A percentile compares a stretch with the other conserved stretches of the same genome.
phyloP scores from a whole-genome alignment of 176 grass and related monocot genomes.

The Rhynchospora tenuis region DNA sequence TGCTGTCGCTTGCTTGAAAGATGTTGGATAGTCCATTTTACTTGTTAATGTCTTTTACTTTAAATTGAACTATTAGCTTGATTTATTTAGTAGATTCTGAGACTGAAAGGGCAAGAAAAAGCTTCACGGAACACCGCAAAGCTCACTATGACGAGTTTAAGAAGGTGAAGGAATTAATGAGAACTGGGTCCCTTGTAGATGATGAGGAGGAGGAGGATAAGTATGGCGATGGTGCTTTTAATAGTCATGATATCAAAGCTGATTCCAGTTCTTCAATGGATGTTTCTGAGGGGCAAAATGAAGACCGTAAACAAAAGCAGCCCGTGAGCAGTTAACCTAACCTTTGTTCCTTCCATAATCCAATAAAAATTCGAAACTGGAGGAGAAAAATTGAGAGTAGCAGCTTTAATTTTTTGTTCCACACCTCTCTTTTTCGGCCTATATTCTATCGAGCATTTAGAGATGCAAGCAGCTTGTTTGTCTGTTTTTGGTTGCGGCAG shows the following conservation, averaged over 20 bases:
- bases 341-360: neutral
- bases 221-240: conserved; percentile 20
- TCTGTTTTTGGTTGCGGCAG: neutral
- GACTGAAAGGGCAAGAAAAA: conserved; percentile 31
- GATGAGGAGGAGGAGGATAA: conserved; percentile 44
- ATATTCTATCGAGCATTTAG: conserved; percentile 8
- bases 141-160: conserved; percentile 74
- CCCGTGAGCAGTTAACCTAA: neutral
- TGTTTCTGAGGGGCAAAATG: neutral
- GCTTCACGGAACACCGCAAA: conserved; percentile 73
- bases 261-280: conserved; percentile 17
- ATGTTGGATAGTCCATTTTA: neutral
- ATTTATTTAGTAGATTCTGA: conserved; percentile 33
- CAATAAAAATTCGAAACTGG: neutral
- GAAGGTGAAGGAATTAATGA: conserved; percentile 64
- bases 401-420: neutral
- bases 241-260: conserved; percentile 3
- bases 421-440: neutral
- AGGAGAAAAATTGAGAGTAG: conserved; percentile 6
- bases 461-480: neutral
- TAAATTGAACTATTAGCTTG: neutral
- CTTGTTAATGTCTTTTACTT: conserved; percentile 2
- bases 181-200: conserved; percentile 44
- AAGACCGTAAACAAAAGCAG: neutral
- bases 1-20: neutral